Percentiles rank a stretch among this genome's conserved stretches.
These are phyloP conservation scores for Ophiostoma tasmaniense DNA, from an alignment of 2,329 filamentous ascomycete species.

Conservation along the genomic window DNA sequence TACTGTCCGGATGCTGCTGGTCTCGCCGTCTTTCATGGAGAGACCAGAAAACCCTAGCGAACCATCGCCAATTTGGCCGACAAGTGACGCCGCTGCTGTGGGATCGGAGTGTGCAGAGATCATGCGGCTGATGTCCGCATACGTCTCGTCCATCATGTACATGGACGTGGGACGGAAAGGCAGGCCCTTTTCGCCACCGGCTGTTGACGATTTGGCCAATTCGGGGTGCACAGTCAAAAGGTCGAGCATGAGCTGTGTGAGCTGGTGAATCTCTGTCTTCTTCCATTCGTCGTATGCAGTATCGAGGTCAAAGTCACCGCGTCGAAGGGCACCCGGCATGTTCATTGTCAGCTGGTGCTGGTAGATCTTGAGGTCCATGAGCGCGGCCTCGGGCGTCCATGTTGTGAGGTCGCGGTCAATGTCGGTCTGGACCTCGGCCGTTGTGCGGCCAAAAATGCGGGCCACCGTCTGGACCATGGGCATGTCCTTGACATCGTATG, in stretches of 20 bases:
- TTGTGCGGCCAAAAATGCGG: conserved; percentile 72
- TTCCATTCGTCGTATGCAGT: conserved; percentile 88
- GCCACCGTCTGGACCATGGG: conserved; percentile 80
- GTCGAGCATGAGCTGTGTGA: conserved; percentile 89
- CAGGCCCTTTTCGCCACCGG: conserved; percentile 44
- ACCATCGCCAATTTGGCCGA: conserved; percentile 47
- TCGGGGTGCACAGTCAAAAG: conserved; percentile 81
- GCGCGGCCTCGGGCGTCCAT: conserved; percentile 87
- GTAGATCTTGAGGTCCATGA: conserved; percentile 88
- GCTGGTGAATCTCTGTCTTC: conserved; percentile 73
- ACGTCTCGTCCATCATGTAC: conserved; percentile 41
- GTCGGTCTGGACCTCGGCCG: conserved; percentile 74
- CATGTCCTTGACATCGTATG: conserved; percentile 96
- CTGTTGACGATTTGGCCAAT: conserved; percentile 66
- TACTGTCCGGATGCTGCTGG: conserved; percentile 42
- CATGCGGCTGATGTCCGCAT: conserved; percentile 44
- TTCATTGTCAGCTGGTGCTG: conserved; percentile 80
- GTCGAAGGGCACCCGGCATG: conserved; percentile 66
- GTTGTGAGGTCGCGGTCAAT: conserved; percentile 70
- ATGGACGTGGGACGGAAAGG: conserved; percentile 44
- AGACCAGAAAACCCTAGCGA: conserved; percentile 59
- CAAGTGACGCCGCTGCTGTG: conserved; percentile 18
- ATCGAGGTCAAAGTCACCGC: conserved; percentile 81
- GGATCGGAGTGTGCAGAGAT: conserved; percentile 36
- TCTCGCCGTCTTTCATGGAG: conserved; percentile 43